phyloP scores from a whole-genome alignment of 257 asterid genomes.

The Forsythia viridissima region DNA sequence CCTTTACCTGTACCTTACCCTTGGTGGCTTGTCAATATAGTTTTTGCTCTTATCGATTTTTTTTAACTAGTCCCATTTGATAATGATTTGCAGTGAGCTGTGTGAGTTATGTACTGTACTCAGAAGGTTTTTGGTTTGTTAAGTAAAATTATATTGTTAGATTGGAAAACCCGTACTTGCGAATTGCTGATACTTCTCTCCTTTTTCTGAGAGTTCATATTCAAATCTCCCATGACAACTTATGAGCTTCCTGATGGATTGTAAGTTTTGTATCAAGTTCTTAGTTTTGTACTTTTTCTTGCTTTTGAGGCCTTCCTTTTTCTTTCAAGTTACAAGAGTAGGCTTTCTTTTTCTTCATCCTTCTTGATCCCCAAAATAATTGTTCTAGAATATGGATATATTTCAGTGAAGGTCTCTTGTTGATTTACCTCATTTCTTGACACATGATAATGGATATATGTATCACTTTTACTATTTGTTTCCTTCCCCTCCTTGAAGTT shows the following conservation, averaged over 20 bases:
- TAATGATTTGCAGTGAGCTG: neutral
- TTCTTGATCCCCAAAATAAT: neutral
- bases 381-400: neutral
- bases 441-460: slow-evolving; percentile 3
- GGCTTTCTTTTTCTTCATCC: neutral
- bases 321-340: no score
- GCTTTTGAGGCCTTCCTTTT: no score
- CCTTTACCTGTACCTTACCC: neutral
- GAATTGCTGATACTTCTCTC: slow-evolving; percentile 27
- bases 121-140: neutral
- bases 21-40: slow-evolving; percentile 6
- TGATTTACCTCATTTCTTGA: neutral
- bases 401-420: slow-evolving; percentile 3
- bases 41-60: neutral
- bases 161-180: slow-evolving; percentile 8
- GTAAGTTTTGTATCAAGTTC: slow-evolving; percentile 54
- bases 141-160: neutral
- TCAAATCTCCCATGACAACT: slow-evolving; percentile 94
- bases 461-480: neutral
- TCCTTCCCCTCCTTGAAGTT: neutral
- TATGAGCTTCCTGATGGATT: slow-evolving; percentile 99
- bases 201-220: slow-evolving; percentile 74
- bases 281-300: neutral
- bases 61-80: neutral
- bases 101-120: neutral